Evolutionary conservation across 208 protist species (phyloP).

Genomic region (Wallacemonas collosoma): DNA sequence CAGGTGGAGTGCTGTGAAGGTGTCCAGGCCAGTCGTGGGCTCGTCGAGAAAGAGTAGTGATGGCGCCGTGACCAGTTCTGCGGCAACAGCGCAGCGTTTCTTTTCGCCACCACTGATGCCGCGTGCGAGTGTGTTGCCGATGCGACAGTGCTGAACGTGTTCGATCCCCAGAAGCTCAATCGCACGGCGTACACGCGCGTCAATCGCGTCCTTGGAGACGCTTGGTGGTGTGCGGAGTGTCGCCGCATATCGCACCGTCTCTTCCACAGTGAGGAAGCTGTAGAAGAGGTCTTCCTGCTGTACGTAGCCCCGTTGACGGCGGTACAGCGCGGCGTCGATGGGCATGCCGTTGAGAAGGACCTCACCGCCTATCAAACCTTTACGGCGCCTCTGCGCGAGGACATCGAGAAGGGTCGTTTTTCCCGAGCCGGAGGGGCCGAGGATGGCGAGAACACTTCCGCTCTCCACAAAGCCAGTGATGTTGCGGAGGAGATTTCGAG

Average conservation of each 20-base stretch:
- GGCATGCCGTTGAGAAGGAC: conserved; percentile 52
- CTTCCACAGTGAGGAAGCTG: conserved; percentile 65
- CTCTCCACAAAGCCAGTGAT: conserved; percentile 60
- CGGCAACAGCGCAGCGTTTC: conserved; percentile 72
- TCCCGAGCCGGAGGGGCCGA: conserved; percentile 77
- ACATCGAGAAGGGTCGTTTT: conserved; percentile 83
- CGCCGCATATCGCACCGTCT: conserved; percentile 71
- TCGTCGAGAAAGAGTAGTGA: conserved; percentile 80
- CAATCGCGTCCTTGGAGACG: conserved; percentile 21
- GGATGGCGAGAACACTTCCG: conserved; percentile 70
- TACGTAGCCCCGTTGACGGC: conserved; percentile 66
- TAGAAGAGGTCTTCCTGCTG: conserved; percentile 82
- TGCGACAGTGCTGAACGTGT: conserved; percentile 38
- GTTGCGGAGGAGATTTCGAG: conserved; percentile 43
- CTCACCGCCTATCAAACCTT: conserved; percentile 26
- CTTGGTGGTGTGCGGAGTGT: conserved; percentile 49
- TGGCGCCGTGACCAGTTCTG: conserved; percentile 65
- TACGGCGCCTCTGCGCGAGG: conserved; percentile 46
- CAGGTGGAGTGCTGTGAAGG: conserved; percentile 69
- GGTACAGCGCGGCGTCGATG: conserved; percentile 30
- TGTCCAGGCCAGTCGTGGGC: conserved; percentile 87
- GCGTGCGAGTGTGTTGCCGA: conserved; percentile 51
- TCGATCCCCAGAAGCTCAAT: conserved; percentile 58
- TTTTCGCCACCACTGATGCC: conserved; percentile 78
- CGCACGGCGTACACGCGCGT: conserved; percentile 20